A percentile compares a stretch with the other conserved stretches of the same genome.
Conservation (phyloP, 352 stramenopile species). For the Globisporangium carolinianum region DNA sequence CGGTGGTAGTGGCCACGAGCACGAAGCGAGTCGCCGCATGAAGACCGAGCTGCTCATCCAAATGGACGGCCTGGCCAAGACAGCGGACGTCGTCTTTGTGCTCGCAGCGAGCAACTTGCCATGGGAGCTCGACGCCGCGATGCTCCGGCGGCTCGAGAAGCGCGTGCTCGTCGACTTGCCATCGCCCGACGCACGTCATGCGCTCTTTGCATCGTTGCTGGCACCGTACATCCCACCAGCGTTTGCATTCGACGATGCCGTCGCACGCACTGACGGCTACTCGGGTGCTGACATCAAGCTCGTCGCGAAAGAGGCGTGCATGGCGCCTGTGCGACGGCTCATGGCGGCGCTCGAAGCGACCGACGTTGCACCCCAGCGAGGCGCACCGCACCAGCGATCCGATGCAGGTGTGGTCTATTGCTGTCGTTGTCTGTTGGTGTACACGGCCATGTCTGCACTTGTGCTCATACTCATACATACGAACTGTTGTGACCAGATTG, state of each 20-base stretch:
- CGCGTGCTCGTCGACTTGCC: constrained; percentile 74
- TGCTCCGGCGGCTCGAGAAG: constrained; percentile 81
- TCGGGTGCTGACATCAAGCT: constrained; percentile 83
- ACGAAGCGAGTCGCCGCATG: constrained; percentile 82
- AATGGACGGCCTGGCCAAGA: constrained; percentile 82
- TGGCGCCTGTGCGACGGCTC: constrained; percentile 68
- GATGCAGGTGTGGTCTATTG: neutral
- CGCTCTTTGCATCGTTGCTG: constrained; percentile 57
- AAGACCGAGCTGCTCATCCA: constrained; percentile 86
- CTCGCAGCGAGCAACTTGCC: constrained; percentile 77
- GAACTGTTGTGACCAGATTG: constrained; percentile 21
- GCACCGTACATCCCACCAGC: constrained; percentile 41
- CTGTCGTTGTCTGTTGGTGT: neutral
- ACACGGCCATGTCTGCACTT: neutral
- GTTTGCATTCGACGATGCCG: constrained; percentile 48
- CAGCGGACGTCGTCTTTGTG: constrained; percentile 76
- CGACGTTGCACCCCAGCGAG: constrained; percentile 15
- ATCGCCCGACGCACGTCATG: constrained; percentile 41
- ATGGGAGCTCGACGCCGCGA: constrained; percentile 74
- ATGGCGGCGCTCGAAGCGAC: constrained; percentile 56
- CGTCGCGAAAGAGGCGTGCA: constrained; percentile 80
- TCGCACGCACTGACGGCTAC: constrained; percentile 59
- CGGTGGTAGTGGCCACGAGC: constrained; percentile 59
- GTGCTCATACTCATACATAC: neutral
- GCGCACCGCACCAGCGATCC: constrained; percentile 9